Evolutionary conservation across 2,329 filamentous ascomycete genomes (phyloP), one percentile per base, ranked within the genome.

Genomic region (Rhexocercosporidium sp.): DNA sequence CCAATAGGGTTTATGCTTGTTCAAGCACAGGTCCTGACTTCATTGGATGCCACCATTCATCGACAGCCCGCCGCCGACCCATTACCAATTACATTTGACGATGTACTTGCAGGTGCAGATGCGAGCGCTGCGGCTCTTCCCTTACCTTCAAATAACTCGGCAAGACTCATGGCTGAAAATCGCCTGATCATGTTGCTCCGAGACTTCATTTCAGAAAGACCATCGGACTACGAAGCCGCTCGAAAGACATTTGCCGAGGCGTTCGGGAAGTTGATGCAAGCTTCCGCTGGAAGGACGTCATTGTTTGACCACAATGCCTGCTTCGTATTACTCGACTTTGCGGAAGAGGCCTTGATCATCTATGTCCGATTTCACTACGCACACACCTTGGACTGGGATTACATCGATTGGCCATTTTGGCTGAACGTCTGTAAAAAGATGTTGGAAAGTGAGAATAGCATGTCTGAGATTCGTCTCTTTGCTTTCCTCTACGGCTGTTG

Each of bases 281-380:
- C 86, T 11, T 83, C 86, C 20, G 87, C 89, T 27, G 83, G 84
- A 64, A 88, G 84, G 70, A 90, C 87, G 1, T 90, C 89, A 1
- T 78, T 91, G 25, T 92, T 88, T 76, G 87, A 92, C 73, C 89
- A 90, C 73, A 88, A 86, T 75, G 88, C 89, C 57, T 92, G 90
- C 76, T 92, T 92, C 75, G 86, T 89, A n/a, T 81, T 93, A 25
- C 90, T 90, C 73, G 90, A 93, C 76, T 90, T 92, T 69, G 81
- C 92, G 64, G 90, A 92, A 75, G 90, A 93, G 75, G 83, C 88
- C 25, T 81, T 92, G 57, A 80, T 84, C 1, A 88, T 92, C 60
- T 82, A 91, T 67, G 82, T 88, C 47, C 85, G 88, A 63, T 92
- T 89, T 71, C 79, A 81, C 41, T 79, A 86, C 81, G 78, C 82